Evolutionary conservation across 2,329 filamentous ascomycete genomes (phyloP), one percentile per base, ranked within the genome.

Genomic region (Lasiodiplodia theobromae): DNA sequence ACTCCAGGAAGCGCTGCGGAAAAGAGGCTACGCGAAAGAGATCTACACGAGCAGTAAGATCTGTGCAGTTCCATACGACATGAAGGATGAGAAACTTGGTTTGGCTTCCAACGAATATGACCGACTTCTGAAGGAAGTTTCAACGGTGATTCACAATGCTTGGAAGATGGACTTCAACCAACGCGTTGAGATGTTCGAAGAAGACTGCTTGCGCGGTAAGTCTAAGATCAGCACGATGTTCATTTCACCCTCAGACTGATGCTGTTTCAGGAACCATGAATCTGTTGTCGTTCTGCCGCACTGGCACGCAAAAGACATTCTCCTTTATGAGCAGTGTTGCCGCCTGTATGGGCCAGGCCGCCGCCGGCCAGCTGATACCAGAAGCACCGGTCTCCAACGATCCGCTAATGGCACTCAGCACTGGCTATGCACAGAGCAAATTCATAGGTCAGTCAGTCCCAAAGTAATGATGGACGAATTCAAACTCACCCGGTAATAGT

Each of bases 111-210:
- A 40, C n/a, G 23, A 23, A 3, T 67, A 71, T 25, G 70, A 75
- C 18, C 72, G 62, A 0, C 56, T 76, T 18, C 70, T 73, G 3
- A 70, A 47, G 4, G 69, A 66, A 0, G 74, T 75, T 7, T 76
- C 75, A 16, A 65, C 72, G 2, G 74, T 76, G 31, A 64, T 76
- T 34, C 72, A 74, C 21, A 75, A 74, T 70, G 75, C 75, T 1
- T 77, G 75, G 75, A 76, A 75, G 68, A 74, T 77, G 72, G 74
- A 77, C 65, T 76, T 77, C 37, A 76, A 76, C 58, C 47, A 72
- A 3, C 68, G 70, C 8, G 74, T 77, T 14, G 72, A 75, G 60
- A 71, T 73, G 54, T 77, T 77, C 37, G 74, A 77, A 64, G 70
- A 47, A 14, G 70, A 78, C 70, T 78, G 76, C 68, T 68, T 78